A percentile compares a stretch with the other conserved stretches of the same genome.
Conservation (phyloP, 2,329 filamentous ascomycete genomes). For the Trichophyton verrucosum region DNA sequence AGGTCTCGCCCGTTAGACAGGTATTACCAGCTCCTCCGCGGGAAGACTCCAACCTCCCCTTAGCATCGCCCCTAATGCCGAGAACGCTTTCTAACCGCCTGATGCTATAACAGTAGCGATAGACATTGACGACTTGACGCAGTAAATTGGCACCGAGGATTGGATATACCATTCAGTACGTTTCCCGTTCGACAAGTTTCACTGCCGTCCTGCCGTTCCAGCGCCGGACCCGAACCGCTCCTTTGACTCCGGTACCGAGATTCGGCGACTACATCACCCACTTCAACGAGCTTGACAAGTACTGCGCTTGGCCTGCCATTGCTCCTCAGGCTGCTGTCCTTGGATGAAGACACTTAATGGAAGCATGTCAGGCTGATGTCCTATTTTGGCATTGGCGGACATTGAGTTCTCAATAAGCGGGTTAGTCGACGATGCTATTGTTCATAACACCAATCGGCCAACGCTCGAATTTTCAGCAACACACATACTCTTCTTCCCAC, state of each 20-base stretch:
- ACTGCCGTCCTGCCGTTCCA: not conserved
- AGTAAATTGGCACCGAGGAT: not conserved
- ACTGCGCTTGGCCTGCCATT: not conserved
- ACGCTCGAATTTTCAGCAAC: not conserved
- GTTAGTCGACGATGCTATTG: not conserved
- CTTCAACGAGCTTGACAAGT: not conserved
- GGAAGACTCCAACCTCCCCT: not conserved
- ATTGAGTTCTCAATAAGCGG: slow-evolving; percentile 1
- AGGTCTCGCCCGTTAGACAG: not conserved
- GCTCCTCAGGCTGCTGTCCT: not conserved
- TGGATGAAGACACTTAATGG: not conserved
- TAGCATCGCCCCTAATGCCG: not conserved
- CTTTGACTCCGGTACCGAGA: not conserved
- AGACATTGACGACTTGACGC: not conserved
- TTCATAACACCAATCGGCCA: not conserved
- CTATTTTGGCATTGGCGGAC: not conserved
- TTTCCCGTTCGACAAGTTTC: not conserved
- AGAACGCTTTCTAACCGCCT: not conserved
- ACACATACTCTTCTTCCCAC: not conserved
- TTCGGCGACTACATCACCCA: not conserved
- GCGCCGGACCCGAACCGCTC: not conserved
- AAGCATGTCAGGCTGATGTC: slow-evolving; percentile 6
- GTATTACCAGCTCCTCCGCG: not conserved
- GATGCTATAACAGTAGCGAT: not conserved
- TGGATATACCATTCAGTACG: not conserved